phyloP scores from a whole-genome alignment of 345 rosid genomes.

The Acer campestre region DNA sequence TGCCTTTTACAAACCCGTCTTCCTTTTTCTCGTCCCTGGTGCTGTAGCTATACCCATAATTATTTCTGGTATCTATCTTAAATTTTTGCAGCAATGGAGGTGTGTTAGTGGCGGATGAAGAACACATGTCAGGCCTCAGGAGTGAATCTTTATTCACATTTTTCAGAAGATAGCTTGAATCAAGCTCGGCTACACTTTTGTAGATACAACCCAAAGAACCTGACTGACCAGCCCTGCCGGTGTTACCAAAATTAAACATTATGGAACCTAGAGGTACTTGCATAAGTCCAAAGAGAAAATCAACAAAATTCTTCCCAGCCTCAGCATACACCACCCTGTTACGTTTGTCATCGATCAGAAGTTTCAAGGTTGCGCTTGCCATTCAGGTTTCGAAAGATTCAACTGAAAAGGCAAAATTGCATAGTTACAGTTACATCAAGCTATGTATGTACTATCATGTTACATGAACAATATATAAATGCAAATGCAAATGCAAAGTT shows the following conservation, averaged over 20 bases:
- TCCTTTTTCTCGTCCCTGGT: not conserved
- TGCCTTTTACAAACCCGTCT: conserved; percentile 14
- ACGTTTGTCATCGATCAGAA: conserved; percentile 11
- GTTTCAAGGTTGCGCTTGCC: not conserved
- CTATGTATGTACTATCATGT: too few species aligned
- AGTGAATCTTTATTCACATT: not conserved
- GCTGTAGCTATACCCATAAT: not conserved
- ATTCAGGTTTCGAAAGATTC: not conserved
- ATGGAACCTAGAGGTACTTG: conserved; percentile 31
- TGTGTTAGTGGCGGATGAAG: not conserved
- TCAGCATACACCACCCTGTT: conserved; percentile 35
- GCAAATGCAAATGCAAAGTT: too few species aligned
- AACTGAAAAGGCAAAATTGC: not conserved
- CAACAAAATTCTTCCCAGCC: conserved; percentile 30
- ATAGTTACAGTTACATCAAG: not conserved
- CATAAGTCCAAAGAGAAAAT: conserved; percentile 28
- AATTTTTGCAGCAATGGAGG: not conserved
- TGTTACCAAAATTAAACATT: conserved; percentile 9
- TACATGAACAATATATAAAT: too few species aligned
- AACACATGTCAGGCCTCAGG: not conserved
- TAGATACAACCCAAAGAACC: not conserved
- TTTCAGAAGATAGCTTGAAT: not conserved
- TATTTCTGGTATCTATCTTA: not conserved
- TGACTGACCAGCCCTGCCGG: not conserved
- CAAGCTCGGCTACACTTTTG: not conserved